These are phyloP conservation scores for Botrytis hyacinthi DNA, from an alignment of 2,329 filamentous ascomycete species.

Conservation along the genomic window DNA sequence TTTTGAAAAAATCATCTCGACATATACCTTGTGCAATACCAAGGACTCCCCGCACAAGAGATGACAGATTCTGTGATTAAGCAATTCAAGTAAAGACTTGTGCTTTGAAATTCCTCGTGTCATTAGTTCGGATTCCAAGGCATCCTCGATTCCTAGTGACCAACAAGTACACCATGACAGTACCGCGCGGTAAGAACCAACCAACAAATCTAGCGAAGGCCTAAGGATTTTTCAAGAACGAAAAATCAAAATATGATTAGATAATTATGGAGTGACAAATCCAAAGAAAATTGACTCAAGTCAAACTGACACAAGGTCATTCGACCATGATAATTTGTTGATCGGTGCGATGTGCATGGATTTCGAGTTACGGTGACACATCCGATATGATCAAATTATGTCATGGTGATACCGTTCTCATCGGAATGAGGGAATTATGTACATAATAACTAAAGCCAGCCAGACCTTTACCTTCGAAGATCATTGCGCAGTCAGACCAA, in stretches of 20 bases:
- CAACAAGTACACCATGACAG: not conserved
- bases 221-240: no score
- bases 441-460: not conserved
- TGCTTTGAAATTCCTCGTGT: not conserved
- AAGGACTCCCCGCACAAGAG: not conserved
- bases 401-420: not conserved
- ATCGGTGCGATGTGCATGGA: not conserved
- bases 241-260: not conserved
- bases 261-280: not conserved
- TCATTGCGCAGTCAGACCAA: not conserved
- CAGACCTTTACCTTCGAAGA: not conserved
- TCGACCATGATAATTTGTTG: not conserved
- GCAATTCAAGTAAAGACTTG: not conserved
- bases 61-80: not conserved
- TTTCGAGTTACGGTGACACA: not conserved
- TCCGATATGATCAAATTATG: not conserved
- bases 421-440: not conserved
- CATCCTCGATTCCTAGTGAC: not conserved
- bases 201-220: not conserved
- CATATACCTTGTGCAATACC: not conserved
- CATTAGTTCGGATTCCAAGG: not conserved
- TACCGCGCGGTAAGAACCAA: conserved; percentile 6
- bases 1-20: not conserved
- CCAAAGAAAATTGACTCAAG: no score
- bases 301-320: not conserved